These are phyloP conservation scores for Cyclotella atomus DNA, from an alignment of 108 stramenopile species.

Conservation along the genomic window DNA sequence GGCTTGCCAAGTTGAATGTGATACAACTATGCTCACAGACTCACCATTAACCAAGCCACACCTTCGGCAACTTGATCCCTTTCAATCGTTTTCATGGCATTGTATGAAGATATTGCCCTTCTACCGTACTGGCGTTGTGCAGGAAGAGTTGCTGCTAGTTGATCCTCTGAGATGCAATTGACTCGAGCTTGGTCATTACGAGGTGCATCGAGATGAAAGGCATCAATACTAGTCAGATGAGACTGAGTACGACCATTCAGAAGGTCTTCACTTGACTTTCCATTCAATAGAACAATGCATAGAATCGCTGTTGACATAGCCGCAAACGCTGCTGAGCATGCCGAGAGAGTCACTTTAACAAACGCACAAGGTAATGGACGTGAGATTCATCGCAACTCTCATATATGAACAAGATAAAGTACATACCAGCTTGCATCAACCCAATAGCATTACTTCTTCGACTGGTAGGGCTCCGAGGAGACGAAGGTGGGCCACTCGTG, in stretches of 20 bases:
- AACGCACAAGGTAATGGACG: background rate
- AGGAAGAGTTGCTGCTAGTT: background rate
- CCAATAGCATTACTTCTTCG: constrained; percentile 18
- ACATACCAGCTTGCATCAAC: constrained; percentile 36
- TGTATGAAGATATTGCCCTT: background rate
- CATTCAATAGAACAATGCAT: constrained; percentile 19
- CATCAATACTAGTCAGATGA: no score
- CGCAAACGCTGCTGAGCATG: constrained; percentile 31
- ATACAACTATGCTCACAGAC: background rate
- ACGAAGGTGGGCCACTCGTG: no score
- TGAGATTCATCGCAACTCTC: background rate
- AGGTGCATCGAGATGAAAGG: no score
- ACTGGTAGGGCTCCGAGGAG: constrained; percentile 16
- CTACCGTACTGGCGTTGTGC: background rate
- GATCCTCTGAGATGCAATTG: background rate
- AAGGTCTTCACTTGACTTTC: background rate
- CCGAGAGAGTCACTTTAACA: constrained; percentile 20
- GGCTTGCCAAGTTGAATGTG: background rate
- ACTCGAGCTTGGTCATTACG: no score
- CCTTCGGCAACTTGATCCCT: constrained; percentile 1
- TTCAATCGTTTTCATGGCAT: background rate
- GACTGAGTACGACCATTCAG: background rate
- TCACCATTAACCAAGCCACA: constrained; percentile 32
- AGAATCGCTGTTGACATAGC: constrained; percentile 18
- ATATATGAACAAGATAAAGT: background rate